Evolutionary conservation across 441 rosid species (phyloP), one percentile per base, ranked within the genome.

Genomic region (Adansonia grandidieri): DNA sequence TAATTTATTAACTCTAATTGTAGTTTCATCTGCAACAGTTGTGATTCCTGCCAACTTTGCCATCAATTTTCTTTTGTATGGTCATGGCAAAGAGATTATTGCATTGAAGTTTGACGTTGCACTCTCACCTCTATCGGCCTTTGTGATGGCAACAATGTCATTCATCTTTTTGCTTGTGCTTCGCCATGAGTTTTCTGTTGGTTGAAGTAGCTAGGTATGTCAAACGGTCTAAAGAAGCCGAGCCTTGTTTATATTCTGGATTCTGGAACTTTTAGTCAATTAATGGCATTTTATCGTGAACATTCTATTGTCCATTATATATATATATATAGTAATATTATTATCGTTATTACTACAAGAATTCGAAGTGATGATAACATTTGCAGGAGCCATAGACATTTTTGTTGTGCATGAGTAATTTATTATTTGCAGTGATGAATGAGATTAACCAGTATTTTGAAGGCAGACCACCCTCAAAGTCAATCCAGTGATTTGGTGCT

Each of bases 1-100:
- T 66, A 45, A 57, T 78, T 78, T 77, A 64, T 78, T 62, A 68
- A 71, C 78, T 77, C 51, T 63, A 57, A 54, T 51, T 73, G 84
- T 71, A 75, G 79, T 64, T 80, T 28, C 68, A 54, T 77, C 62
- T 80, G 77, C 56, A 53, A 44, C 78, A 51, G 70, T 71, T 58
- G 48, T 44, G 32, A 68, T 64, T 19, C 64, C 45, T 64, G 71
- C 37, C 47, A 73, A 73, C 50, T n/a, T 73, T 51, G 76, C 24
- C 56, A 56, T 72, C 8, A 53, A 53, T 56, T 51, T 40, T 56
- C 17, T 28, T 2, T 28, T 57, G 5, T 56, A 72, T 37, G 76
- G 76, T 73, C 14, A 42, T 73, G 64, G 76, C 66, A 57, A 53
- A 56, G 66, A 73, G 76, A 37, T 47, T 54, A 28, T 28, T 28